Percentiles rank a stretch among this genome's conserved stretches.
These are phyloP conservation scores for Somion occarium DNA, from an alignment of 1,284 basidiomycete genomes.

Conservation along the genomic window DNA sequence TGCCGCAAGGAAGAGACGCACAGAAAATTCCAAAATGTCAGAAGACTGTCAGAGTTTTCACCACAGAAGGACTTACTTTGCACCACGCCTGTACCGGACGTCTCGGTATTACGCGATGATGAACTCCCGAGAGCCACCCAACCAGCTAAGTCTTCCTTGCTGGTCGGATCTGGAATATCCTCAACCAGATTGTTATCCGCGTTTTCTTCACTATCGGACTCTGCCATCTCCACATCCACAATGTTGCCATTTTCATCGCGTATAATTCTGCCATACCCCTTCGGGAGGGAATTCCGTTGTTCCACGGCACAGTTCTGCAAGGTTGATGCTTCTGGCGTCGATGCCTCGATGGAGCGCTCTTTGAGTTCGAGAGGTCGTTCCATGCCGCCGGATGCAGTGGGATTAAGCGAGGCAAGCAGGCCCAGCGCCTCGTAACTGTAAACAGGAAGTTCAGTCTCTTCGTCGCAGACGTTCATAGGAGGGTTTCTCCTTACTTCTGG, in stretches of 20 bases:
- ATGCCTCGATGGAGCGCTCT: conserved; percentile 2
- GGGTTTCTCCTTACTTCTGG: conserved; percentile 74
- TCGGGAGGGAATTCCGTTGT: conserved; percentile 36
- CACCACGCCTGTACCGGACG: conserved; percentile 24
- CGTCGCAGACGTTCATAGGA: conserved; percentile 14
- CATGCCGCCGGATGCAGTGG: conserved; percentile 56
- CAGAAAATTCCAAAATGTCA: background rate
- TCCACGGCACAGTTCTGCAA: conserved; percentile 6
- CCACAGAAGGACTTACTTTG: conserved; percentile 25
- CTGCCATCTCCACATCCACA: conserved; percentile 68
- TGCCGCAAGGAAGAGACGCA: conserved; percentile 15
- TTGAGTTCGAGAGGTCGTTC: conserved; percentile 29
- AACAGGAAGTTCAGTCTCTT: conserved; percentile 4
- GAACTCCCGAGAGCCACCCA: conserved; percentile 28
- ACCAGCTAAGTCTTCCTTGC: conserved; percentile 26
- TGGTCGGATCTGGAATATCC: conserved; percentile 21
- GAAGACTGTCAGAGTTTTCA: background rate
- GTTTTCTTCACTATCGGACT: conserved; percentile 27
- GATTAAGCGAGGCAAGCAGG: conserved; percentile 62
- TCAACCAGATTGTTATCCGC: conserved; percentile 21
- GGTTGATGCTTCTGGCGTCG: conserved; percentile 15
- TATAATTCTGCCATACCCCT: conserved; percentile 81
- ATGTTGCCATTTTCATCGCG: conserved; percentile 82
- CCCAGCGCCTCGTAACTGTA: conserved; percentile 77
- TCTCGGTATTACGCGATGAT: conserved; percentile 14